Percentiles rank a stretch among this genome's conserved stretches.
Conservation (phyloP, 345 rosid species). For the Acer campestre region DNA sequence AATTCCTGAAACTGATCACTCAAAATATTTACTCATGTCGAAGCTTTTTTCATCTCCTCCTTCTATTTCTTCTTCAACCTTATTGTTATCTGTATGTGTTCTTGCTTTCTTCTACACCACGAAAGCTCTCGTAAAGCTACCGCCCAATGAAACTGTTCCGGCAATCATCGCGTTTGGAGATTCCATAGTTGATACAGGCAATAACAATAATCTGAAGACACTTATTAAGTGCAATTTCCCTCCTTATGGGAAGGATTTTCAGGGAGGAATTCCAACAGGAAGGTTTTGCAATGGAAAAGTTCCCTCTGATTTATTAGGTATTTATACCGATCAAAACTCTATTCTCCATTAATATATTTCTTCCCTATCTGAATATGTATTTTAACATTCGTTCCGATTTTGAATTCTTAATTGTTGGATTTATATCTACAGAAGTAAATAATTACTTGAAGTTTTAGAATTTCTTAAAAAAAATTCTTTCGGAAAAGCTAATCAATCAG, state of each 20-base stretch:
- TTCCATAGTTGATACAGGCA: conserved; percentile 83
- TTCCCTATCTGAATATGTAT: no score
- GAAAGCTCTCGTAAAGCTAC: conserved; percentile 26
- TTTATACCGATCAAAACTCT: neutral
- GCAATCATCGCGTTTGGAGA: conserved; percentile 78
- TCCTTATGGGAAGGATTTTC: conserved; percentile 72
- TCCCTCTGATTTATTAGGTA: conserved; percentile 73
- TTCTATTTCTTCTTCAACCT: neutral
- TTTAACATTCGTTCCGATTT: no score
- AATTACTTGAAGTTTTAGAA: no score
- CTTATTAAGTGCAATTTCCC: conserved; percentile 57
- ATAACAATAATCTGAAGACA: conserved; percentile 62
- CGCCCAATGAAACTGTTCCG: conserved; percentile 43
- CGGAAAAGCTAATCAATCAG: no score
- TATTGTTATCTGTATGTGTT: conserved; percentile 1
- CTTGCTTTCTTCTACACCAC: neutral
- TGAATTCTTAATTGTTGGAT: no score
- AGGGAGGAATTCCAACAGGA: conserved; percentile 65
- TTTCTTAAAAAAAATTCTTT: no score
- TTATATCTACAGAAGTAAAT: no score
- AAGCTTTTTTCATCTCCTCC: neutral
- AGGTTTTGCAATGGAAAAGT: conserved; percentile 76
- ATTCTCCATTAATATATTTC: no score
- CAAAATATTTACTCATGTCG: neutral
- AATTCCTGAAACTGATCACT: neutral